These are phyloP conservation scores for Pythium periplocum DNA, from an alignment of 352 stramenopile species.

Conservation along the genomic window DNA sequence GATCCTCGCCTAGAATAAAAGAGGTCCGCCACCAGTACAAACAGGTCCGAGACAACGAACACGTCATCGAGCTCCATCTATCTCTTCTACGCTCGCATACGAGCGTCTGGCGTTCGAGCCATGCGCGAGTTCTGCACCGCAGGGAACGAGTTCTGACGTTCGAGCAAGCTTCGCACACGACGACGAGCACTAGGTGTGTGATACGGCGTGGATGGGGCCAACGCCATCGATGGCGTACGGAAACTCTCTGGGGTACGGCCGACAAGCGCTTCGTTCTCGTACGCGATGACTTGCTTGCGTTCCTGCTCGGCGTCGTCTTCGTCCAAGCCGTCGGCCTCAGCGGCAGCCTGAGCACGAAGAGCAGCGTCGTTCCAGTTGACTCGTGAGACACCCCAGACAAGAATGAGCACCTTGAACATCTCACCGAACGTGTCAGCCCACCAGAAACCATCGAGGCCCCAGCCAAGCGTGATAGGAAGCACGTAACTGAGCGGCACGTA, in stretches of 20 bases:
- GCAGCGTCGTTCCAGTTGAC: constrained; percentile 40
- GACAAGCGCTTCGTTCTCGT: constrained; percentile 39
- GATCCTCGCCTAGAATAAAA: no score
- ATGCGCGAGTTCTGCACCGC: constrained; percentile 4
- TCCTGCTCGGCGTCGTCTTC: constrained; percentile 26
- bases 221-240: constrained; percentile 24
- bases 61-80: background rate
- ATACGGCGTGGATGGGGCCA: constrained; percentile 27
- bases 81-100: constrained; percentile 10
- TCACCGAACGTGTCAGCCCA: constrained; percentile 42
- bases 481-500: constrained; percentile 45
- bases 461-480: constrained; percentile 34
- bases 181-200: constrained; percentile 30
- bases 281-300: constrained; percentile 30
- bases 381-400: constrained; percentile 36
- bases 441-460: constrained; percentile 47
- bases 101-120: constrained; percentile 18
- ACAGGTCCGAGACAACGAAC: no score
- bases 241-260: constrained; percentile 31
- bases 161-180: constrained; percentile 20
- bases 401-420: constrained; percentile 41
- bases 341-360: constrained; percentile 23
- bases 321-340: constrained; percentile 21
- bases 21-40: no score
- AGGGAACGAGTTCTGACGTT: constrained; percentile 12